Percentiles rank a stretch among this genome's conserved stretches.
These are phyloP conservation scores for Fragaria iinumae DNA, from an alignment of 306 rosid species.

Conservation along the genomic window DNA sequence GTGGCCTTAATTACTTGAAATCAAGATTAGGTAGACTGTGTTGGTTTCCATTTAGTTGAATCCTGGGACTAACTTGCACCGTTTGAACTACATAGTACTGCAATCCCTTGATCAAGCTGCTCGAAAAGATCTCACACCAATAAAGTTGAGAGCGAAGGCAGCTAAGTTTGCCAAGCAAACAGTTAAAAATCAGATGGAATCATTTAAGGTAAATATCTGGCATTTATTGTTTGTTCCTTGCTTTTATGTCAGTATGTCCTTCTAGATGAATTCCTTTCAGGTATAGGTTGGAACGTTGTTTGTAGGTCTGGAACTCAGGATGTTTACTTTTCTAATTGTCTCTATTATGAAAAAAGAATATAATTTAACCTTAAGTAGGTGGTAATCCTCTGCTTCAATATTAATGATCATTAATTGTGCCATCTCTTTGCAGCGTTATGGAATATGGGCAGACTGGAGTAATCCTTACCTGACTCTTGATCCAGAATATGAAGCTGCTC, in stretches of 20 bases:
- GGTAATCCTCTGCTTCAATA: slow-evolving; percentile 6
- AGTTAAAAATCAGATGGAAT: slow-evolving; percentile 83
- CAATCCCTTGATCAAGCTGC: slow-evolving; percentile 90
- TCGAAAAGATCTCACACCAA: slow-evolving; percentile 78
- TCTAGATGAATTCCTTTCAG: neutral
- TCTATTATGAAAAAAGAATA: neutral
- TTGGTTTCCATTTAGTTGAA: slow-evolving; percentile 13
- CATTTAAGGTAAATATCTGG: slow-evolving; percentile 68
- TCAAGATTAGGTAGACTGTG: slow-evolving; percentile 4
- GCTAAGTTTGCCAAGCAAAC: slow-evolving; percentile 94
- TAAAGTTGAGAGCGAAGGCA: slow-evolving; percentile 90
- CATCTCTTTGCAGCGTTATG: slow-evolving; percentile 79
- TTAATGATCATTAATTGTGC: slow-evolving; percentile 29
- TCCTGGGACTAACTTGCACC: slow-evolving; percentile 10
- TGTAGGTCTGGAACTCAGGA: neutral
- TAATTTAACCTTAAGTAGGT: neutral
- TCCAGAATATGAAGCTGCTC: slow-evolving; percentile 97
- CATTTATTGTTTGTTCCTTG: slow-evolving; percentile 19
- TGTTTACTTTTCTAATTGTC: neutral
- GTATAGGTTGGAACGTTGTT: neutral
- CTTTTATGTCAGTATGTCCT: neutral
- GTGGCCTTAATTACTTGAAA: slow-evolving; percentile 7
- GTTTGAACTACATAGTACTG: slow-evolving; percentile 71
- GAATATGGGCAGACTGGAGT: slow-evolving; percentile 99
- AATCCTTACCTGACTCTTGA: slow-evolving; percentile 86